A percentile compares a stretch with the other conserved stretches of the same genome.
phyloP scores from a whole-genome alignment of 768 basidiomycete genomes.

The Astraeus odoratus region DNA sequence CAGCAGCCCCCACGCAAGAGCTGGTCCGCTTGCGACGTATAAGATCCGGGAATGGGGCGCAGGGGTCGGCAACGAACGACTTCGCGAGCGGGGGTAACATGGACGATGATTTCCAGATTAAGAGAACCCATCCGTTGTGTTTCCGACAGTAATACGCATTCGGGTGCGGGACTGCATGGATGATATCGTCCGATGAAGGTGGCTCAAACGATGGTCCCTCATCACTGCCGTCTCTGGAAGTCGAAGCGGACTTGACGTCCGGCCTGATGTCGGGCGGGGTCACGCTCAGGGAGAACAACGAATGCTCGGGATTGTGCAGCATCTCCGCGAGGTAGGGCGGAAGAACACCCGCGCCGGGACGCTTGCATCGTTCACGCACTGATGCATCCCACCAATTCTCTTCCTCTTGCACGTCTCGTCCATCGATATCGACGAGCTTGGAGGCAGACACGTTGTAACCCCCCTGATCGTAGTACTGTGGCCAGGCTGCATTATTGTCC shows the following conservation, averaged over 20 bases:
- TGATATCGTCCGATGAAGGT: slow-evolving; percentile 58
- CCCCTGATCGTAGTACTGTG: slow-evolving; percentile 8
- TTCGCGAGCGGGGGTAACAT: slow-evolving; percentile 54
- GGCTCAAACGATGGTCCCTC: slow-evolving; percentile 15
- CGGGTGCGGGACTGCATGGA: slow-evolving; percentile 70
- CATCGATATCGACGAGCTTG: slow-evolving; percentile 45
- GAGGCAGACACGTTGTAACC: slow-evolving; percentile 14
- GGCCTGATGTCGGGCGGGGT: slow-evolving; percentile 28
- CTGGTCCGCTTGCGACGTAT: slow-evolving; percentile 37
- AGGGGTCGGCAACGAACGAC: slow-evolving; percentile 38
- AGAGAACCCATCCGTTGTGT: slow-evolving; percentile 78
- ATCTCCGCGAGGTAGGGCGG: slow-evolving; percentile 60
- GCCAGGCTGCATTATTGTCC: slow-evolving; percentile 21
- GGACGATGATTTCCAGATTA: slow-evolving; percentile 60
- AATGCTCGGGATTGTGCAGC: slow-evolving; percentile 68
- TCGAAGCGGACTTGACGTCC: slow-evolving; percentile 7
- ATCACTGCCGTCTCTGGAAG: slow-evolving; percentile 15
- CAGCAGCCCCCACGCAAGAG: slow-evolving; percentile 49
- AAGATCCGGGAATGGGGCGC: slow-evolving; percentile 50
- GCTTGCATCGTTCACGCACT: slow-evolving; percentile 34
- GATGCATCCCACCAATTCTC: slow-evolving; percentile 61
- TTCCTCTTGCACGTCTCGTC: slow-evolving; percentile 55
- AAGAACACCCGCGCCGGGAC: slow-evolving; percentile 68
- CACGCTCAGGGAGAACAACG: slow-evolving; percentile 55
- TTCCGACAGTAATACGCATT: slow-evolving; percentile 78